Evolutionary conservation across 2,329 filamentous ascomycete species (phyloP).

Genomic region (Coccinonectria pachysandricola): DNA sequence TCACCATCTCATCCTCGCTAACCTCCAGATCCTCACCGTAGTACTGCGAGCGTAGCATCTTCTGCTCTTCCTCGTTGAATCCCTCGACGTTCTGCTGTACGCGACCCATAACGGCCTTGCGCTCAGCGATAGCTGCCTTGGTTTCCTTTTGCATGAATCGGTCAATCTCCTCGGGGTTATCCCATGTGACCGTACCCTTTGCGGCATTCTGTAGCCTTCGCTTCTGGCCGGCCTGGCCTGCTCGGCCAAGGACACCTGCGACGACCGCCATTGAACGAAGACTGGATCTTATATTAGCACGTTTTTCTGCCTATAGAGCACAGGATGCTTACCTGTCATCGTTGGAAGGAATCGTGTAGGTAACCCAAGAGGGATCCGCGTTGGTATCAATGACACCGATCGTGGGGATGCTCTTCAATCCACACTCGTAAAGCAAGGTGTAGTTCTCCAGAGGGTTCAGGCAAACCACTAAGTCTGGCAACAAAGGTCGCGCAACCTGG

Average conservation of each 20-base stretch:
- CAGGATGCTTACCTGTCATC: constrained; percentile 64
- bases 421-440: constrained; percentile 83
- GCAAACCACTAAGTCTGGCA: constrained; percentile 85
- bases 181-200: constrained; percentile 54
- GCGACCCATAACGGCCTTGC: constrained; percentile 27
- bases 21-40: constrained; percentile 18
- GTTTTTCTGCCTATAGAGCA: not conserved
- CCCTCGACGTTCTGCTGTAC: constrained; percentile 25
- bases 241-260: constrained; percentile 73
- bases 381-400: constrained; percentile 94
- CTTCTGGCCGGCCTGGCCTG: constrained; percentile 66
- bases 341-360: constrained; percentile 92
- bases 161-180: constrained; percentile 34
- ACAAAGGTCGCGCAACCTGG: constrained; percentile 52
- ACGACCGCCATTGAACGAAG: constrained; percentile 73
- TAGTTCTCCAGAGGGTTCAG: constrained; percentile 91
- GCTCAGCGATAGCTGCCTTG: constrained; percentile 19
- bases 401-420: constrained; percentile 76
- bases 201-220: constrained; percentile 54
- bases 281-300: constrained; percentile 34
- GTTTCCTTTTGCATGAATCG: constrained; percentile 28
- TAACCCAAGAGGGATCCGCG: constrained; percentile 84
- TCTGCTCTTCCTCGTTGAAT: constrained; percentile 29
- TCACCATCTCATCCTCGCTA: constrained; percentile 28
- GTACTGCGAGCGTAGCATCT: constrained; percentile 20